Evolutionary conservation across 106 monocot species (phyloP), one percentile per base, ranked within the genome.

Genomic region (Apostasia shenzhenica): DNA sequence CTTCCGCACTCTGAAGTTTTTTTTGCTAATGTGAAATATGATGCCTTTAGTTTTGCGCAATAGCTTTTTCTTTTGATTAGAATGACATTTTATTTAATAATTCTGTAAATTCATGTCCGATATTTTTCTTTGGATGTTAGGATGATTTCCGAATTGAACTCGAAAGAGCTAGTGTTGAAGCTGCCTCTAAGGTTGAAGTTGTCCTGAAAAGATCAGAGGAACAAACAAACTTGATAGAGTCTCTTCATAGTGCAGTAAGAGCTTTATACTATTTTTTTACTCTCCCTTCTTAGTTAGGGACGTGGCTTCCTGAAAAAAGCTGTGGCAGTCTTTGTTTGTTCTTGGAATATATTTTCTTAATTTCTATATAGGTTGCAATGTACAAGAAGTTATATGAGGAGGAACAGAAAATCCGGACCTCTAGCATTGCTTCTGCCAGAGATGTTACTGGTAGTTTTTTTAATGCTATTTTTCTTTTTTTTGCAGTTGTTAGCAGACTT

Each of bases 361-460:
- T 69, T 7, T 59, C 61, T 60, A 14, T 67, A 42, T 58, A 97
- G 95, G 95, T 99, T 73, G 86, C 99, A 13, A 99, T 99, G 99
- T 99, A 99, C 60, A 87, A 85, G 72, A 90, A 83, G 63, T 68
- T 99, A 40, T 99, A 93, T 68, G 99, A 99, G 45, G 99, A 99
- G 69, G 84, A 85, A 47, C 72, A 70, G 45, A 93, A 79, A 78
- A 44, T 64, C 63, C 86, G 59, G 49, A n/a, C 61, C 47, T 77
- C 77, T 55, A 69, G 64, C 70, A 41, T 77, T 57, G 3, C 26
- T 26, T 68, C 56, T 55, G 11, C 67, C 14, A 72, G 75, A 67
- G 8, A 54, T 62, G 12, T 71, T 72, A 69, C 76, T 48, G 92
- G 89, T 89, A 76, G 58, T 54, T 61, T 55, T 70, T 9, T 42